Conservation (phyloP, 2,329 filamentous ascomycete species). For the Helicocarpus griseus region DNA sequence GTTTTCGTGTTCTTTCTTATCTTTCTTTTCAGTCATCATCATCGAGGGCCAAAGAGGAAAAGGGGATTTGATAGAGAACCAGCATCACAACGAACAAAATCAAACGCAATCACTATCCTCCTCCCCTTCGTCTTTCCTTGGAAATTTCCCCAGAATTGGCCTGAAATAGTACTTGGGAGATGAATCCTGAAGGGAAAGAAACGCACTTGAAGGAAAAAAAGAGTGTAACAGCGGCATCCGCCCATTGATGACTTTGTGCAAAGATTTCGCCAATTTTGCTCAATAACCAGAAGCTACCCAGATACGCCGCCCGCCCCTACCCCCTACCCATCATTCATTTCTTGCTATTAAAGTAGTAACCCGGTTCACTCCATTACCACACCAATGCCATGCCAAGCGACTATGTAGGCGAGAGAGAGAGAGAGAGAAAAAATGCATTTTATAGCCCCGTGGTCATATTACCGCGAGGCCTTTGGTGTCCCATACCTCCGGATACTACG, state of each 20-base stretch:
- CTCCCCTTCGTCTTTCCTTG: too few species aligned
- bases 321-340: neutral
- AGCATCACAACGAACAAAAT: neutral
- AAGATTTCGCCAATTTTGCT: neutral
- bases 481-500: constrained; percentile 11
- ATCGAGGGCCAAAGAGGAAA: neutral
- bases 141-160: too few species aligned
- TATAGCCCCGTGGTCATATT: constrained; percentile 1
- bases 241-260: neutral
- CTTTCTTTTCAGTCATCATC: neutral
- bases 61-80: neutral
- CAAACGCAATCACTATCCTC: too few species aligned
- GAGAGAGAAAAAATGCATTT: neutral
- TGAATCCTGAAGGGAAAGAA: too few species aligned
- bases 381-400: neutral
- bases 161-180: too few species aligned
- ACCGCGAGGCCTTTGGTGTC: neutral
- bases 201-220: neutral
- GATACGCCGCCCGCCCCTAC: constrained; percentile 7
- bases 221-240: neutral
- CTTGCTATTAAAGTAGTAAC: neutral
- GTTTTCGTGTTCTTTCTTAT: neutral
- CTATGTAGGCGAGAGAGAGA: neutral
- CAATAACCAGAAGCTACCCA: constrained; percentile 13
- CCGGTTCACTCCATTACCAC: neutral